Base-by-base conservation (phyloP, 2,329 filamentous ascomycete genomes). In the Fusarium fracticaudum region DNA sequence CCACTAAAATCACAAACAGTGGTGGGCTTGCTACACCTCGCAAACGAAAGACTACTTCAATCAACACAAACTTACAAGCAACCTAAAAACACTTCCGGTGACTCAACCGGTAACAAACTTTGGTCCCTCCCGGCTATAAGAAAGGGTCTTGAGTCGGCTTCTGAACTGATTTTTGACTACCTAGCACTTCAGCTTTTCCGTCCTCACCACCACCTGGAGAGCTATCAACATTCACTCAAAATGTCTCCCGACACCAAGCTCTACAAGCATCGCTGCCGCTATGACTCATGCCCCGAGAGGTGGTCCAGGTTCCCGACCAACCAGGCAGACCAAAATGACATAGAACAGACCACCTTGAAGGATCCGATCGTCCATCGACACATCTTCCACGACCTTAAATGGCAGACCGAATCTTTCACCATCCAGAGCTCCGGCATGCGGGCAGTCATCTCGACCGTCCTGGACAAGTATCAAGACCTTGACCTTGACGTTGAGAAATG, bases 391-490 rank as follows among this genome's bases (percentile, higher is more conserved):
- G 63, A 66, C 7, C 40, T 64, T 8, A 13, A 41, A 24, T 72
- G 71, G 69, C 12, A 40, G 20, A 74, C 62, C 6, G 13, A 45
- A 2, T 61, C 47, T 0, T 72, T 74, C 4, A 72, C 71, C 29
- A 64, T 74, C 15, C 62, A 74, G 22, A 57, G 29, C 15, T 31
- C 62, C 1, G 10, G 18, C 8, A 74, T 74, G 71, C 64, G 35
- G 31, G 45, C 3, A 10, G n/a, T 51, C 29, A 8, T 73, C 17
- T 20, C 20, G 14, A 50, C 26, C 4, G 59, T 60, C 8, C 51
- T 72, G 3, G 45, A 51, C 0, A 51, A 60, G 0, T 74, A 74
- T 14, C 66, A 74, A 35, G 69, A 67, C 17, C 60, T 74, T 22
- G 60, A 70, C 26, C 60, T 54, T 3, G 65, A 64, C 0, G 50